Conservation (phyloP, 768 basidiomycete species). For the Suillus subaureus region DNA sequence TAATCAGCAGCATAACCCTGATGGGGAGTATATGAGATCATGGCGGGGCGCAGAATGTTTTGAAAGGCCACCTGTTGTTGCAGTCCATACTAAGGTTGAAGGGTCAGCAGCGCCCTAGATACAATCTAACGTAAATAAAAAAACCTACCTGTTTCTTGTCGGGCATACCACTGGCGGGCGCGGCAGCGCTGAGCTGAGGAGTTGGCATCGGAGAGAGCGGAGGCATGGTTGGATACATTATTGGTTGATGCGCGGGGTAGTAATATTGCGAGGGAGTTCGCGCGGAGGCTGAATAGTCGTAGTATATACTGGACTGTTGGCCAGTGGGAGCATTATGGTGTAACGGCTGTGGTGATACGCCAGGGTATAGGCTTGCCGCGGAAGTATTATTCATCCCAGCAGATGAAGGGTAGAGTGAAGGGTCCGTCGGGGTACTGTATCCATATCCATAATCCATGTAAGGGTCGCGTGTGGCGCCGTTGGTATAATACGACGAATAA, state of each 20-base stretch:
- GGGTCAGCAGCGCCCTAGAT: slow-evolving; percentile 16
- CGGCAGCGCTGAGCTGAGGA: slow-evolving; percentile 46
- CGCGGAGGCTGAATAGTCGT: slow-evolving; percentile 53
- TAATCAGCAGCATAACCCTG: slow-evolving; percentile 55
- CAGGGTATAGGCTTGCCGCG: slow-evolving; percentile 51
- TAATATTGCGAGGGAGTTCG: slow-evolving; percentile 62
- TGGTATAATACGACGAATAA: slow-evolving; percentile 61
- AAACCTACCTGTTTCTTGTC: slow-evolving; percentile 65
- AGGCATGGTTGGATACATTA: slow-evolving; percentile 58
- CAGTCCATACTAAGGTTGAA: slow-evolving; percentile 39
- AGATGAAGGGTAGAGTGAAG: slow-evolving; percentile 50
- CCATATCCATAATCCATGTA: slow-evolving; percentile 60
- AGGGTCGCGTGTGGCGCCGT: slow-evolving; percentile 49
- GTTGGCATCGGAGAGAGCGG: slow-evolving; percentile 56
- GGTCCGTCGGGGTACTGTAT: slow-evolving; percentile 53
- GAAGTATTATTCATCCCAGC: slow-evolving; percentile 47
- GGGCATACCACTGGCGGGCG: slow-evolving; percentile 38
- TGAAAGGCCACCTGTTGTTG: slow-evolving; percentile 49
- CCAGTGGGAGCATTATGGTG: slow-evolving; percentile 45
- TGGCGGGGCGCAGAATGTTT: slow-evolving; percentile 43
- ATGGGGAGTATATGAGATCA: slow-evolving; percentile 39
- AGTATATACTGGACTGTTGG: slow-evolving; percentile 58
- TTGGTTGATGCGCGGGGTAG: slow-evolving; percentile 56
- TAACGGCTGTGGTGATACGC: slow-evolving; percentile 42
- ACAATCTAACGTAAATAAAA: slow-evolving; percentile 10